phyloP scores from a whole-genome alignment of 495 filamentous ascomycete genomes.

The Hapsidospora chrysogenum region DNA sequence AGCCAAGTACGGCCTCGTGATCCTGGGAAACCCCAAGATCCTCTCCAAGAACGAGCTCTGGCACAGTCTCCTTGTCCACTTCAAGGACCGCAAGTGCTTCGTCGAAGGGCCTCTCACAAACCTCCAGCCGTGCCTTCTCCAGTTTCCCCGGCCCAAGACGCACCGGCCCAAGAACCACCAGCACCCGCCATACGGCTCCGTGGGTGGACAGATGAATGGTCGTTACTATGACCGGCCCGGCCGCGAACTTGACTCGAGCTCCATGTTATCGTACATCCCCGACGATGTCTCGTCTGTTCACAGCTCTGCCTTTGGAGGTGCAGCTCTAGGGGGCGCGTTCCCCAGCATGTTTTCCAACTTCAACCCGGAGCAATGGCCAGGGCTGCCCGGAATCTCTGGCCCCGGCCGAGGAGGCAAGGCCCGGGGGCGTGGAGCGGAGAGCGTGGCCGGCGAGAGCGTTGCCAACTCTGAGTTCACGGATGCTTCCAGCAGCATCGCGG shows the following conservation, averaged over 20 bases:
- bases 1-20: constrained; percentile 89
- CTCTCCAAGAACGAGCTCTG: constrained; percentile 94
- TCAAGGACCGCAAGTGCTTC: constrained; percentile 92
- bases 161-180: constrained; percentile 66
- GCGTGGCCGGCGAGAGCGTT: constrained; percentile 78
- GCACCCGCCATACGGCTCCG: constrained; percentile 24
- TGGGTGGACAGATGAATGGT: constrained; percentile 12
- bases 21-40: constrained; percentile 96
- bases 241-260: constrained; percentile 74
- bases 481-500: constrained; percentile 56
- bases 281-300: constrained; percentile 96
- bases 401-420: constrained; percentile 34
- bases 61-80: constrained; percentile 92
- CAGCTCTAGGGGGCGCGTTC: constrained; percentile 60
- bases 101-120: constrained; percentile 96
- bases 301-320: constrained; percentile 75
- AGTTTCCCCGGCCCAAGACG: constrained; percentile 86
- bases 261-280: constrained; percentile 82
- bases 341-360: constrained; percentile 95
- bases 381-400: constrained; percentile 50
- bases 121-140: constrained; percentile 81
- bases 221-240: constrained; percentile 20
- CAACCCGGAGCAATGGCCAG: constrained; percentile 71
- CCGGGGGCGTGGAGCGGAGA: constrained; percentile 48
- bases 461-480: constrained; percentile 80